Base-by-base conservation (phyloP, 1,139 yeast species). In the Hemisphaericaspora lyxosophila region DNA sequence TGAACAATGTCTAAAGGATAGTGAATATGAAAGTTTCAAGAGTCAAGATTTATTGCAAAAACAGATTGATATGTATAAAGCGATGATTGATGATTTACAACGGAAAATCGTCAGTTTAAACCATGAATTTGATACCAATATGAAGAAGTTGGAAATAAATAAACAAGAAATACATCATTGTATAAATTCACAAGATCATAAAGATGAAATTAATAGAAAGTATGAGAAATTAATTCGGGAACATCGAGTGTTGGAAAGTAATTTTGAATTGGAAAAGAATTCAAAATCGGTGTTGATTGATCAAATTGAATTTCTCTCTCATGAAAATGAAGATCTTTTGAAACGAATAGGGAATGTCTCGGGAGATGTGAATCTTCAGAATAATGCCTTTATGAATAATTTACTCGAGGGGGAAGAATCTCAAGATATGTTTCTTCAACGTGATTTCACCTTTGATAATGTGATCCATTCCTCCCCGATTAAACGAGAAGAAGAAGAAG, bases 261-360 rank as follows among this genome's bases (percentile, higher is more conserved):
- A 66, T 51, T 73, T 49, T 48, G 75, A 62, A 55, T 57, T 78
- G 24, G 78, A 74, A 50, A 67, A 68, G 43, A 77, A 72, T 45
- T 73, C 76, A 39, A 77, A 76, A 46, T 57, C 74, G 44, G 64
- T 73, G 30, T 67, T 78, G 37, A 74, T 78, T 42, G 81, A 76
- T 48, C 81, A 78, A 56, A 63, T 78, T 31, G 83, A 78, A 49
- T 61, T 59, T 48, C 60, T 76, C 45, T 64, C 74, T 30, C 64
- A 63, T 40, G 70, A 72, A 46, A 67, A 65, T 42, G 62, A 60
- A 26, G 45, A 38, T 24, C 36, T 59, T 62, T 30, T 52, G 40
- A 28, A 50, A 38, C 46, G 42, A 29, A 26, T 41, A 28, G 36
- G 15, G 15, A 16, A 7, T 15, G 23, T 20, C 7, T 8, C 23